These are phyloP conservation scores for Pythium diclinum DNA, from an alignment of 352 stramenopile genomes.

Conservation along the genomic window DNA sequence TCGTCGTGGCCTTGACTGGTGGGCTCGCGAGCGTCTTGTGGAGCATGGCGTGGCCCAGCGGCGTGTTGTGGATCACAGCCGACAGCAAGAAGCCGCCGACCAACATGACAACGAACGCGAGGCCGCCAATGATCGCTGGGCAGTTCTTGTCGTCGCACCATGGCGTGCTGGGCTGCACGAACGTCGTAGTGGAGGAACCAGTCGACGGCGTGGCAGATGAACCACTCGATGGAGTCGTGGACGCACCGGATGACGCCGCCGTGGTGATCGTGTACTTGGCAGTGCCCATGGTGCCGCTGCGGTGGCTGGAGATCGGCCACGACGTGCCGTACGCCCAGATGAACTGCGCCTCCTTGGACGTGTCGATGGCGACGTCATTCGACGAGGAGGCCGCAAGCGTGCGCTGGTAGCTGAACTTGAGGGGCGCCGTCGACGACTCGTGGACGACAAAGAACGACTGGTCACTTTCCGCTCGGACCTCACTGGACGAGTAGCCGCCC, in stretches of 20 bases:
- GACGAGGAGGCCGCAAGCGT: conserved; percentile 43
- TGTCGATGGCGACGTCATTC: conserved; percentile 48
- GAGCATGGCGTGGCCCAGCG: conserved; percentile 32
- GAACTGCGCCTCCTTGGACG: conserved; percentile 35
- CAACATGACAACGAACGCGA: conserved; percentile 51
- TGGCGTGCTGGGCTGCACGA: conserved; percentile 1
- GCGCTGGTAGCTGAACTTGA: conserved; percentile 75
- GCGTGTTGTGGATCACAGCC: conserved; percentile 35
- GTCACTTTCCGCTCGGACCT: conserved; percentile 41
- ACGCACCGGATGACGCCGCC: conserved; percentile 7
- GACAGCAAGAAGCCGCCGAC: conserved; percentile 52
- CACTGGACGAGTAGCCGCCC: conserved; percentile 43
- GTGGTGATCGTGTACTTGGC: conserved; percentile 52
- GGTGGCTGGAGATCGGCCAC: conserved; percentile 59
- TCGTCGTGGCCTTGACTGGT: conserved; percentile 53
- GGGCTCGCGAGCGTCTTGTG: conserved; percentile 46
- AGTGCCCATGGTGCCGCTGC: conserved; percentile 43
- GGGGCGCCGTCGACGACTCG: conserved; percentile 33
- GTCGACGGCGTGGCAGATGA: conserved; percentile 4
- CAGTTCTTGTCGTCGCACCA: conserved; percentile 71
- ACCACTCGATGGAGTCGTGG: conserved; percentile 12
- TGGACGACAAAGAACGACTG: conserved; percentile 41
- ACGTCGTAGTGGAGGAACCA: neutral
- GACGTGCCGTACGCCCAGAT: conserved; percentile 74
- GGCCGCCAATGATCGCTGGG: conserved; percentile 49